Evolutionary conservation across 257 asterid genomes (phyloP).

Genomic region (Linderniella brevidens): DNA sequence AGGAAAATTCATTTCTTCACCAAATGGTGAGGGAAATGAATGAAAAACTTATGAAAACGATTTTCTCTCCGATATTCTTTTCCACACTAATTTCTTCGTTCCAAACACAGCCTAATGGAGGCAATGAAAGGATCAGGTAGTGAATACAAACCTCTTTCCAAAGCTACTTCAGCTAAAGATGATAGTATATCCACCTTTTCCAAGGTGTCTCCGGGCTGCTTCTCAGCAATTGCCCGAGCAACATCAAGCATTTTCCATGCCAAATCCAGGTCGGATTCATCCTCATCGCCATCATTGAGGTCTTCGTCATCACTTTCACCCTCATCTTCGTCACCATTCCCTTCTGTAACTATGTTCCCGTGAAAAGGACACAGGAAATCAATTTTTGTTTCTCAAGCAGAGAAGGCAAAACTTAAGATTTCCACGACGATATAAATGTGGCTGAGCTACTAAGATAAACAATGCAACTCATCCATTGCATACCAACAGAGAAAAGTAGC

Average conservation of each 20-base stretch:
- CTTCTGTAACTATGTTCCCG: conserved; percentile 8
- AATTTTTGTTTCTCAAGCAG: neutral
- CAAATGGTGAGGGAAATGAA: too few species aligned
- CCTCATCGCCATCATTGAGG: conserved; percentile 74
- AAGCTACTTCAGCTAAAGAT: conserved; percentile 88
- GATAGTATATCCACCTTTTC: conserved; percentile 90
- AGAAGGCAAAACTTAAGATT: neutral
- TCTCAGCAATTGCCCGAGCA: conserved; percentile 90
- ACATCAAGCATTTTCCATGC: conserved; percentile 98
- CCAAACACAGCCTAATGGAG: too few species aligned
- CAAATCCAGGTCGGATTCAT: conserved; percentile 92
- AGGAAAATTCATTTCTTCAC: too few species aligned
- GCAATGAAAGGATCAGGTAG: neutral
- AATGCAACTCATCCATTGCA: neutral
- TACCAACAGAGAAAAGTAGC: too few species aligned
- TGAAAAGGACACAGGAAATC: neutral
- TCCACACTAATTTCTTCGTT: too few species aligned
- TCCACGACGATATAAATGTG: neutral
- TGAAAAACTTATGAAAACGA: too few species aligned
- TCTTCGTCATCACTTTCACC: conserved; percentile 57
- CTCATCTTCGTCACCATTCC: conserved; percentile 23
- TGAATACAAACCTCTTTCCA: conserved; percentile 68
- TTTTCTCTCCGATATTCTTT: too few species aligned
- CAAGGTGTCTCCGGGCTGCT: conserved; percentile 52
- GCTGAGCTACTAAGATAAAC: neutral